Evolutionary conservation across 2,329 filamentous ascomycete genomes (phyloP).

Genomic region (Sclerotinia trifoliorum): DNA sequence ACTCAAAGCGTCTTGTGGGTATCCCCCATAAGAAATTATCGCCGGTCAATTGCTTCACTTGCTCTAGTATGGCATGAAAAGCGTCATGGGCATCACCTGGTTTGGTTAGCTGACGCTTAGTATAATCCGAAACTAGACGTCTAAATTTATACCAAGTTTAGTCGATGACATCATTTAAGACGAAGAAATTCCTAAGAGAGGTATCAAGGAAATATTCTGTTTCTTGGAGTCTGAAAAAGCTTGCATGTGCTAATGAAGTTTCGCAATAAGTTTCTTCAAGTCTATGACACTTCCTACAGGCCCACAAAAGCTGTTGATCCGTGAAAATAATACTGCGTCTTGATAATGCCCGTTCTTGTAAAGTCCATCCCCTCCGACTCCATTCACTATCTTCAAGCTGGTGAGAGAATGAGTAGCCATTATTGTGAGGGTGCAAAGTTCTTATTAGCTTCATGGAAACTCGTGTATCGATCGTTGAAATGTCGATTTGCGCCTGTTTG

Average conservation of each 20-base stretch:
- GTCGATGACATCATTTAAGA: not conserved
- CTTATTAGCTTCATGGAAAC: not conserved
- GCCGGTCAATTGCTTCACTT: not conserved
- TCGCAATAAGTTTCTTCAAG: conserved; percentile 13
- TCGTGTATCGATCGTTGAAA: not conserved
- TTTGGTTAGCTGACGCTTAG: not conserved
- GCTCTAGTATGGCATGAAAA: not conserved
- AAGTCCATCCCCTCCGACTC: conserved; percentile 30
- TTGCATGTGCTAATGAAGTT: conserved; percentile 1
- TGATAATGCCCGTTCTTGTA: conserved; percentile 34
- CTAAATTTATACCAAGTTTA: not conserved
- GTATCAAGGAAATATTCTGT: conserved; percentile 2
- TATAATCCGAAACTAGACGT: not conserved
- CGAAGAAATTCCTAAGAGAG: not conserved
- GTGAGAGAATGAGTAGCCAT: not conserved
- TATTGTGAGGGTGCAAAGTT: not conserved
- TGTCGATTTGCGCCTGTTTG: not conserved
- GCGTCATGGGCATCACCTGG: not conserved
- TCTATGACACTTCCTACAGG: conserved; percentile 27
- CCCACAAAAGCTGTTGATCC: conserved; percentile 30
- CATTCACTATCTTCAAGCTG: not conserved
- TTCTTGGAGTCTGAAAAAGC: not conserved
- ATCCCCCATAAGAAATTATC: conserved; percentile 1
- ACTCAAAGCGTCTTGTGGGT: not conserved
- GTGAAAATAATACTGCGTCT: conserved; percentile 31